A percentile compares a stretch with the other conserved stretches of the same genome.
Conservation (phyloP, 2,329 filamentous ascomycete genomes). For the Aspergillaceae sp. region DNA sequence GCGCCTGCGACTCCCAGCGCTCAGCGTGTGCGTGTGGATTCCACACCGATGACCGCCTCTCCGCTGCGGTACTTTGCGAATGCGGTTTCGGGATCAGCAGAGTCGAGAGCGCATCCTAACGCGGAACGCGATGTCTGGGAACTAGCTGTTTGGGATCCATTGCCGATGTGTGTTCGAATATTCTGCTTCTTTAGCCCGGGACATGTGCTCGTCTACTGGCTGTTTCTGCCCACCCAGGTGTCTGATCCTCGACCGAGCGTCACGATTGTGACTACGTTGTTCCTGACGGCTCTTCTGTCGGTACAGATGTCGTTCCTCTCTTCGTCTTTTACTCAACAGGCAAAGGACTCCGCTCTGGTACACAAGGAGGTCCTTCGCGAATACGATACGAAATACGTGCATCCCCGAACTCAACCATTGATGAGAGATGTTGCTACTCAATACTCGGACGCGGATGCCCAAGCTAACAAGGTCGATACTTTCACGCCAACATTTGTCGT, state of each 20-base stretch:
- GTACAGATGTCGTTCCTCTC: constrained; percentile 67
- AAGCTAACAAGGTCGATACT: constrained; percentile 49
- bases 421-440: constrained; percentile 75
- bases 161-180: constrained; percentile 70
- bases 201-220: constrained; percentile 82
- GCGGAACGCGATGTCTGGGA: constrained; percentile 87
- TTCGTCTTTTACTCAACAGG: constrained; percentile 69
- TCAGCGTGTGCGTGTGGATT: constrained; percentile 78
- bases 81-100: constrained; percentile 63
- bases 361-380: constrained; percentile 90
- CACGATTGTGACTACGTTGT: constrained; percentile 73
- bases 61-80: constrained; percentile 67
- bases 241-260: constrained; percentile 76
- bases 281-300: constrained; percentile 67
- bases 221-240: constrained; percentile 70
- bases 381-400: constrained; percentile 93
- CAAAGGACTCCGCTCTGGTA: constrained; percentile 73
- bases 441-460: constrained; percentile 46
- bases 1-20: constrained; percentile 74
- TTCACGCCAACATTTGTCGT: constrained; percentile 57
- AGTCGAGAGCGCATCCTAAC: constrained; percentile 68
- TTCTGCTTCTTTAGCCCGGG: constrained; percentile 90
- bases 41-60: constrained; percentile 66
- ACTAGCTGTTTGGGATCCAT: constrained; percentile 83
- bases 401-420: constrained; percentile 73